These are phyloP conservation scores for Spathaspora boniae DNA, from an alignment of 805 yeast species.

Conservation along the genomic window DNA sequence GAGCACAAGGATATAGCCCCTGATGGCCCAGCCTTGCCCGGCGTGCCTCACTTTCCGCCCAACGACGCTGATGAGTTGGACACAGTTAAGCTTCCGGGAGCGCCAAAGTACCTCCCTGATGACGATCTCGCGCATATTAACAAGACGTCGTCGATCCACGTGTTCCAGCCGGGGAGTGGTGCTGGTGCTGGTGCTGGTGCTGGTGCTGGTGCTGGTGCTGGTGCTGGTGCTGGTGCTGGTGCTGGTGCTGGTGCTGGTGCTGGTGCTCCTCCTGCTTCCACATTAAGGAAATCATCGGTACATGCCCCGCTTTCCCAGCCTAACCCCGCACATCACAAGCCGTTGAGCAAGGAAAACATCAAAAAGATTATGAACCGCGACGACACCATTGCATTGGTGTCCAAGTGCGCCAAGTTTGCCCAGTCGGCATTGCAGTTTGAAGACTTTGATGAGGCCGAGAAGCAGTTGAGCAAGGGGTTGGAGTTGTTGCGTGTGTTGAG, in stretches of 20 bases:
- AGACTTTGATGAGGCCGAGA: slow-evolving; percentile 64
- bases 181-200: too few relatives aligned
- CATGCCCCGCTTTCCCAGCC: too few relatives aligned
- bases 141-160: slow-evolving; percentile 35
- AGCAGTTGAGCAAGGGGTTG: slow-evolving; percentile 55
- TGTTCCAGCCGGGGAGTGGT: slow-evolving; percentile 26
- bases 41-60: slow-evolving; percentile 37
- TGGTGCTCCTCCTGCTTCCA: not conserved
- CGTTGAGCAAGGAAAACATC: slow-evolving; percentile 36
- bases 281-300: too few relatives aligned
- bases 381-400: slow-evolving; percentile 56
- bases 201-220: too few relatives aligned
- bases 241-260: not conserved
- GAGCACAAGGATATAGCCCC: not conserved
- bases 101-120: slow-evolving; percentile 40
- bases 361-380: slow-evolving; percentile 50
- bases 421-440: slow-evolving; percentile 78
- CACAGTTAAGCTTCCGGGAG: slow-evolving; percentile 35
- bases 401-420: slow-evolving; percentile 70
- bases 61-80: slow-evolving; percentile 18
- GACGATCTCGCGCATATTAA: slow-evolving; percentile 30
- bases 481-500: slow-evolving; percentile 30
- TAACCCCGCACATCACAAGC: slow-evolving; percentile 9
- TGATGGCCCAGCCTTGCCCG: slow-evolving; percentile 25
- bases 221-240: not conserved